These are phyloP conservation scores for Apiotrichum porosum DNA, from an alignment of 1,284 basidiomycete genomes.

Conservation along the genomic window DNA sequence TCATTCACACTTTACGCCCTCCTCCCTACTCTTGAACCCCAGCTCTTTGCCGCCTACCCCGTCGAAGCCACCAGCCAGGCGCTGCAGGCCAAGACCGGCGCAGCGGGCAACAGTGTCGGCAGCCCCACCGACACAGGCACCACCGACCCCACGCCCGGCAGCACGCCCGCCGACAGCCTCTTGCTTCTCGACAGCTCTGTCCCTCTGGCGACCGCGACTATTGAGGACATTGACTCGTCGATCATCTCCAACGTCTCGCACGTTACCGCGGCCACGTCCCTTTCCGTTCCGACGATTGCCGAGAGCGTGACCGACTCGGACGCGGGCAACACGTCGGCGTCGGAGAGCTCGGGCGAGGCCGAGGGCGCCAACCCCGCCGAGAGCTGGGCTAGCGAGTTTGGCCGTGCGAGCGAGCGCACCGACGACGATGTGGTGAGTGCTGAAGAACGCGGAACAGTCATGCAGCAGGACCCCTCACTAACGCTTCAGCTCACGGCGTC, in stretches of 20 bases:
- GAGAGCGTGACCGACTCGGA: slow-evolving; percentile 10
- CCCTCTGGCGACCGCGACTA: background rate
- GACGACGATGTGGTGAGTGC: slow-evolving; percentile 15
- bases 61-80: slow-evolving; percentile 41
- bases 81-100: slow-evolving; percentile 18
- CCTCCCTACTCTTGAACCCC: slow-evolving; percentile 43
- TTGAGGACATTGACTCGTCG: background rate
- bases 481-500: slow-evolving; percentile 32
- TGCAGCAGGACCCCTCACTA: background rate
- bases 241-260: background rate
- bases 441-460: too few species aligned
- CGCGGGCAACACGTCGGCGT: slow-evolving; percentile 1
- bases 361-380: slow-evolving; percentile 9
- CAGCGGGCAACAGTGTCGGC: slow-evolving; percentile 1
- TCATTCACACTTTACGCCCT: slow-evolving; percentile 48
- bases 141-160: slow-evolving; percentile 8
- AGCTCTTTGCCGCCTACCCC: slow-evolving; percentile 37
- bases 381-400: slow-evolving; percentile 36
- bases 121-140: slow-evolving; percentile 12
- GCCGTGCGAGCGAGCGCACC: background rate
- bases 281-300: slow-evolving; percentile 4
- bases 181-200: slow-evolving; percentile 14
- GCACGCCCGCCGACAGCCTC: slow-evolving; percentile 24
- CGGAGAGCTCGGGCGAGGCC: background rate
- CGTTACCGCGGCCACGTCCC: background rate